Evolutionary conservation across 108 stramenopile species (phyloP).

Genomic region (Conticribra guillardii): DNA sequence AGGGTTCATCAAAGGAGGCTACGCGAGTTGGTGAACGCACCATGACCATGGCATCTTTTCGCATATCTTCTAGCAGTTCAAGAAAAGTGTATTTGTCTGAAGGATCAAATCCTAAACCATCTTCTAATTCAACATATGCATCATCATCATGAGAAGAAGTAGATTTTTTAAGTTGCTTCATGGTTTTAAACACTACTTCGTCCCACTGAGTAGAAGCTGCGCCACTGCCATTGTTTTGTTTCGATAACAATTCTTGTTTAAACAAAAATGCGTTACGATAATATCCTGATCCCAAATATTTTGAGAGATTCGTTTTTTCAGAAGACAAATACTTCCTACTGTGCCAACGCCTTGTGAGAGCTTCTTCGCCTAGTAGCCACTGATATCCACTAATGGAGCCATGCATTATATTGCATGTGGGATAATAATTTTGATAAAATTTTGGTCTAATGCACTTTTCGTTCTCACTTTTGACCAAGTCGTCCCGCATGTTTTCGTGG

Average conservation of each 20-base stretch:
- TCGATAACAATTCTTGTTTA: too few species aligned
- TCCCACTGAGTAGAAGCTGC: slow-evolving; percentile 15
- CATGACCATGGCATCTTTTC: slow-evolving; percentile 81
- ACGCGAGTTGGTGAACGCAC: too few species aligned
- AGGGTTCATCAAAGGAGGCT: too few species aligned
- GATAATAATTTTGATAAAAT: slow-evolving; percentile 50
- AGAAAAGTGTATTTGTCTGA: slow-evolving; percentile 30
- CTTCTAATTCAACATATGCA: slow-evolving; percentile 26
- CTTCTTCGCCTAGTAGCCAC: slow-evolving; percentile 40
- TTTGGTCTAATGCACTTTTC: slow-evolving; percentile 45
- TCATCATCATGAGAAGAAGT: slow-evolving; percentile 8
- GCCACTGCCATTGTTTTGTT: slow-evolving; percentile 16
- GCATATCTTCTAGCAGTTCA: slow-evolving; percentile 47
- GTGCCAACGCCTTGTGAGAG: slow-evolving; percentile 18
- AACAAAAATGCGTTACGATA: slow-evolving; percentile 67
- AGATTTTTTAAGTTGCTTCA: slow-evolving; percentile 31
- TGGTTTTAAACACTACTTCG: slow-evolving; percentile 49
- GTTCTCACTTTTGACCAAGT: slow-evolving; percentile 1
- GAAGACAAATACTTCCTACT: slow-evolving; percentile 11
- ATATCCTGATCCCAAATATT: slow-evolving; percentile 50
- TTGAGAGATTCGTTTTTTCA: slow-evolving; percentile 10
- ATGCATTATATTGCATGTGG: slow-evolving; percentile 75
- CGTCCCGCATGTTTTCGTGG: neutral
- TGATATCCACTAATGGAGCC: slow-evolving; percentile 38
- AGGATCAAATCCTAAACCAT: slow-evolving; percentile 38